phyloP scores from a whole-genome alignment of 768 basidiomycete genomes.

The Suillus hirtellus region DNA sequence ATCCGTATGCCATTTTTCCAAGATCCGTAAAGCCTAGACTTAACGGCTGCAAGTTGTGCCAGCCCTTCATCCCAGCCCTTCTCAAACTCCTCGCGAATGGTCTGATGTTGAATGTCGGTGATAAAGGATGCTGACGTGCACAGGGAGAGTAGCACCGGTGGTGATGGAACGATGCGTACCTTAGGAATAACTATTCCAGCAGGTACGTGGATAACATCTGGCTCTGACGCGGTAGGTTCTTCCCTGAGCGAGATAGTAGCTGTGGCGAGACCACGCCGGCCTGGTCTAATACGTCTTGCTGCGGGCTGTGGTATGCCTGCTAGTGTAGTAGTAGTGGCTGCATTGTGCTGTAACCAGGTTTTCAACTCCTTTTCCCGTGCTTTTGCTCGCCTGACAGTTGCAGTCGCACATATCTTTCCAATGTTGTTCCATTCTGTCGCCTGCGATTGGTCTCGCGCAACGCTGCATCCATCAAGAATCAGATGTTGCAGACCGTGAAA shows the following conservation, averaged over 20 bases:
- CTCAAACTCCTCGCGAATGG: constrained; percentile 53
- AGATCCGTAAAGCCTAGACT: constrained; percentile 45
- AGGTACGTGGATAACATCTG: constrained; percentile 15
- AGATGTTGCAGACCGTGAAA: constrained; percentile 60
- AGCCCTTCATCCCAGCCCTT: constrained; percentile 66
- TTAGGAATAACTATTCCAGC: constrained; percentile 30
- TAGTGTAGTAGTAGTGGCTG: constrained; percentile 10
- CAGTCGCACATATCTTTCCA: constrained; percentile 61
- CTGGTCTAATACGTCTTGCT: constrained; percentile 36
- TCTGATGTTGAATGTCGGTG: constrained; percentile 36
- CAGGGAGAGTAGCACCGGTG: constrained; percentile 50
- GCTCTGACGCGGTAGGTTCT: constrained; percentile 21
- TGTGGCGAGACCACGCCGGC: constrained; percentile 63
- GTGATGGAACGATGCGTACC: constrained; percentile 58
- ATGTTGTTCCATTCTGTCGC: constrained; percentile 60
- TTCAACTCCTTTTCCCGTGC: constrained; percentile 67
- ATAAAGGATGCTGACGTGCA: constrained; percentile 40
- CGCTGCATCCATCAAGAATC: constrained; percentile 66
- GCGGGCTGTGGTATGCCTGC: constrained; percentile 8
- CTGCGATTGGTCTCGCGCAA: constrained; percentile 51
- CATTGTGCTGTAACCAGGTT: constrained; percentile 44
- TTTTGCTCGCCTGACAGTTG: constrained; percentile 59
- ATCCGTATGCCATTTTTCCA: constrained; percentile 47
- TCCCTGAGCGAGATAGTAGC: constrained; percentile 63
- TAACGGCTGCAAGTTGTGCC: constrained; percentile 48